Base-by-base conservation (phyloP, 2,329 filamentous ascomycete genomes). In the Bisporella sp. region DNA sequence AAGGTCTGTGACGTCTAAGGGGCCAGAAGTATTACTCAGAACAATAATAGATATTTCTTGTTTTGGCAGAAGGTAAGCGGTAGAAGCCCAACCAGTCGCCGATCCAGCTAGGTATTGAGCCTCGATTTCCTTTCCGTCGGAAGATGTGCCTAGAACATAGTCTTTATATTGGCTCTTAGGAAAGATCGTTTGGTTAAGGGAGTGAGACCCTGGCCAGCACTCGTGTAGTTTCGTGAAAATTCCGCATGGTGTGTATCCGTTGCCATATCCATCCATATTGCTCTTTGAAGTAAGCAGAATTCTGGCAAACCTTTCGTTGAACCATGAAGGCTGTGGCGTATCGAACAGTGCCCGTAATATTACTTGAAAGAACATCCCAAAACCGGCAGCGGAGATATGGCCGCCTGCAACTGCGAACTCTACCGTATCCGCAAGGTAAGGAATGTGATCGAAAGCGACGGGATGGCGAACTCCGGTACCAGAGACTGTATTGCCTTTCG, bases 101-200 rank as follows among this genome's bases (percentile, higher is more conserved):
- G 39, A 51, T 37, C 49, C 49, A 31, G 49, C 49, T 40, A 51
- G 6, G 45, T 51, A 51, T 32, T 37, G 45, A 37, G 45, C 49
- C 5, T 28, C 31, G 31, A 51, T 48, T 39, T 43, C 31, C 28
- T 47, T n/a, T 7, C 13, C 33, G 31, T 30, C 11, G n/a, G 40
- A 32, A 28, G 45, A 7, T 44, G 47, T 51, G 12, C 49, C 49
- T 37, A 51, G 40, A 41, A 46, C 28, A 40, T 45, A 31, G 32
- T 9, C 12, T 21, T 43, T 39, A 30, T 39, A 3, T 33, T 28
- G 31, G 41, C 48, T 45, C 13, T 51, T 40, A 40, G 37, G 39
- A 11, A 40, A 47, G 47, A 51, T 47, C 45, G 45, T 9, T 31
- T 40, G 37, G 48, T 51, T 51, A 12, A 51, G 45, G 45, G 49